Evolutionary conservation across 1,284 basidiomycete genomes (phyloP), one percentile per base, ranked within the genome.

Genomic region (Naganishia albida): DNA sequence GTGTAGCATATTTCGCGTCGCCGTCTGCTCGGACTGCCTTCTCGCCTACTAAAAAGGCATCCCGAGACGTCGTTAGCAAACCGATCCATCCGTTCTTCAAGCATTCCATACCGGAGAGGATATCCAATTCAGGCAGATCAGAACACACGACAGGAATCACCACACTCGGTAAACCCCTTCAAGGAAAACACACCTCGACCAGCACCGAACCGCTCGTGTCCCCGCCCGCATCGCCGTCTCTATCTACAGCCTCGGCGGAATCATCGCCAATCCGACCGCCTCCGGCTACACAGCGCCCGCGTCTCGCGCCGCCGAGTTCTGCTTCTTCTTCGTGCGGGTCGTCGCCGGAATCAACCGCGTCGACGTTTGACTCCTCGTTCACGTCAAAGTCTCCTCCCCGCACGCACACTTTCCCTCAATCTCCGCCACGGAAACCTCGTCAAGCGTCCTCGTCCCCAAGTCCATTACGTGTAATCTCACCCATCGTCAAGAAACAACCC

Each of bases 71-170:
- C n/a, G 26, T 34, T 25, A 20, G 42, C 18, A 69, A 67, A 62
- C 65, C 68, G 4, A 62, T 72, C 13, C 72, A 72, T 59, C 72
- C 72, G 10, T 72, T 74, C 68, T 72, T 72, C 62, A 53, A 56
- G 23, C n/a, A 23, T 18, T 39, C 63, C 26, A 26, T 25, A 39
- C 8, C 52, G 63, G n/a, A 25, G 23, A 16, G 63, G 60, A 60
- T 2, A 49, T 20, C 50, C 7, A 56, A 55, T n/a, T 62, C 59
- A 15, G 63, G 52, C 51, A 34, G 20, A 40, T 38, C 46, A 46
- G 34, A 38, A 38, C 56, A 44, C 30, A 20, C 44, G 26, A 34
- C 2, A 44, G 43, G 20, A 44, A 20, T 28, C 16, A 42, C 7
- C 18, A 28, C n/a, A 28, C 23, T 20, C 23, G n/a, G 40, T 20